Evolutionary conservation across 129 eudicot genomes (phyloP).

Genomic region (Tanacetum coccineum): DNA sequence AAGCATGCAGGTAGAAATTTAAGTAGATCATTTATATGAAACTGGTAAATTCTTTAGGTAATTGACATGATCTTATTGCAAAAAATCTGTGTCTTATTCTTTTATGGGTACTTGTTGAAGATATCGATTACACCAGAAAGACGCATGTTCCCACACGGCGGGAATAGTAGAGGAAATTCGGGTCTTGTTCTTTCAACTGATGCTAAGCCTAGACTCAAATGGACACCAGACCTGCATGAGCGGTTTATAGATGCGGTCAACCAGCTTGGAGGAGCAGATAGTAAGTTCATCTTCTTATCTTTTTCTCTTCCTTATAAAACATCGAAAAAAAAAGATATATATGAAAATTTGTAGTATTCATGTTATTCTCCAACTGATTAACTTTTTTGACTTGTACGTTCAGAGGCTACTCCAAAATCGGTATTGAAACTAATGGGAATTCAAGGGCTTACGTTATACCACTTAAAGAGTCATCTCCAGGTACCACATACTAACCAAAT

Average conservation of each 20-base stretch:
- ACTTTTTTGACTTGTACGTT: too few relatives aligned
- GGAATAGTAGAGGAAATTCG: constrained; percentile 47
- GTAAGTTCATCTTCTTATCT: constrained; percentile 38
- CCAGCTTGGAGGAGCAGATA: constrained; percentile 97
- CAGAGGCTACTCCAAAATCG: constrained; percentile 97
- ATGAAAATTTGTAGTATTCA: neutral
- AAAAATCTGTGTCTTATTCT: constrained; percentile 13
- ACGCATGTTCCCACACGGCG: constrained; percentile 67
- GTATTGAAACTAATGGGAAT: constrained; percentile 94
- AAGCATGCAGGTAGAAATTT: constrained; percentile 37
- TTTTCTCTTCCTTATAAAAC: neutral
- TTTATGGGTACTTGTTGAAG: constrained; percentile 26
- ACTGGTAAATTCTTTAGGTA: neutral
- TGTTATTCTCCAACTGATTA: too few relatives aligned
- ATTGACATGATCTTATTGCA: constrained; percentile 22
- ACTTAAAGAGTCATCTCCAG: constrained; percentile 97
- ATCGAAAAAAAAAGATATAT: neutral
- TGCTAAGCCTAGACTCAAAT: constrained; percentile 94
- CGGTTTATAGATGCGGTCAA: constrained; percentile 88
- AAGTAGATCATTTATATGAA: constrained; percentile 1
- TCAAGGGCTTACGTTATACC: constrained; percentile 91
- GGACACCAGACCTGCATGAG: constrained; percentile 94
- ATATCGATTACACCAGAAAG: constrained; percentile 64
- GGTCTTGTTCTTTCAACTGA: constrained; percentile 93
- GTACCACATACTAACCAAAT: constrained; percentile 33